Evolutionary conservation across 352 stramenopile species (phyloP), one percentile per base, ranked within the genome.

Genomic region (Globisporangium apiculatum): DNA sequence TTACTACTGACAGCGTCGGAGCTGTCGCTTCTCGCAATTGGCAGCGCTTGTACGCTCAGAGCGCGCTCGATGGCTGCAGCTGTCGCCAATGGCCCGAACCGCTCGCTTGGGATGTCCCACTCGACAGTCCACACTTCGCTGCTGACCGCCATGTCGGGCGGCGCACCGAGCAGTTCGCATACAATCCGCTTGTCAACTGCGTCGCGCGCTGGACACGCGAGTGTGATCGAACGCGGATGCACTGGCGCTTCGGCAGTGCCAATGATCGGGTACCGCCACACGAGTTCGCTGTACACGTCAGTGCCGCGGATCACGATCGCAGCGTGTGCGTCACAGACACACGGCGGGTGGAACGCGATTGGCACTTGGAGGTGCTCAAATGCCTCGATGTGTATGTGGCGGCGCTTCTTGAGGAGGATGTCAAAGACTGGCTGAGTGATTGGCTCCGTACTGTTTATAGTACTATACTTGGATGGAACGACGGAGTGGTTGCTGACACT

Each of bases 361-460:
- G 94, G 91, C 1, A 98, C 76, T 59, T 98, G 91, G 10, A 97
- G 55, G 3, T 79, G 69, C 0, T 70, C 70, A 61, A 97, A 97
- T 10, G 84, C 78, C 35, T 92, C 75, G 2, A 98, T 68, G n/a
- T 86, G 62, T 1, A 97, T 69, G 10, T 75, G 72, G 2, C 58
- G 73, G 2, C 58, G 66, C 53, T 84, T 87, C 54, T 89, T 92
- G 14, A 94, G 67, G 0, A 92, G 61, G 55, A 95, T 82, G 40
- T 88, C 74, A 57, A 95, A 94, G 14, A 87, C 75, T 10, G 24
- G 55, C 24, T 31, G 24, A 31, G 24, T 31, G 24, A 31, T 31
- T 31, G 24, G 24, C 2, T 31, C 24, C 24, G 24, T 31, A 31
- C 24, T 31, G 24, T 31, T 31, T 31, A 31, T 31, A 2, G 24